These are phyloP conservation scores for Teunomyces kruisii DNA, from an alignment of 805 yeast species.

Conservation along the genomic window DNA sequence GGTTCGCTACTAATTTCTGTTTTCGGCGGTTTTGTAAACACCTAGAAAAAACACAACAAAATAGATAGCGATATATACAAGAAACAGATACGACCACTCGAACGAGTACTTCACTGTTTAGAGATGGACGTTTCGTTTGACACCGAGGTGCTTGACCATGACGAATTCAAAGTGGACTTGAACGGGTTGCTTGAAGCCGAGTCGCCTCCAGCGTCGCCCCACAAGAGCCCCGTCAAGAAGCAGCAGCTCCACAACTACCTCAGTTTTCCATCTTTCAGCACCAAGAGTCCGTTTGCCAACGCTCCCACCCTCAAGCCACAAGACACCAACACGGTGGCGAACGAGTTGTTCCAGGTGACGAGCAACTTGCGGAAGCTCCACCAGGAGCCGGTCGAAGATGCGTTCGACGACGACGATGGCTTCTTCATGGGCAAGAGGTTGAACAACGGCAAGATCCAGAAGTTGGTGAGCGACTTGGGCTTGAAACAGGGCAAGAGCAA, in stretches of 20 bases:
- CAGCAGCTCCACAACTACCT: neutral
- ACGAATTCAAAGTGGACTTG: constrained; percentile 22
- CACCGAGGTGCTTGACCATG: constrained; percentile 9
- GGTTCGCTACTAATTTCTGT: neutral
- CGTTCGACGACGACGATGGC: constrained; percentile 14
- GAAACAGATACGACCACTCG: neutral
- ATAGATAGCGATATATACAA: neutral
- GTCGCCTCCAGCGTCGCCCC: neutral
- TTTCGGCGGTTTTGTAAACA: constrained; percentile 9
- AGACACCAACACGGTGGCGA: constrained; percentile 15
- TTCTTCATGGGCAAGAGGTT: constrained; percentile 20
- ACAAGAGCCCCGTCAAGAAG: constrained; percentile 4
- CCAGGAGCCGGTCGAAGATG: constrained; percentile 7
- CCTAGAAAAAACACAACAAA: constrained; percentile 1
- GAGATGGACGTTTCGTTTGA: constrained; percentile 4
- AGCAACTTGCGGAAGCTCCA: constrained; percentile 6
- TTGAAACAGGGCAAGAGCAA: constrained; percentile 19
- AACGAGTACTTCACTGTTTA: neutral
- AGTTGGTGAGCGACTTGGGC: constrained; percentile 35
- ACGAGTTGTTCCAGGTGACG: constrained; percentile 32
- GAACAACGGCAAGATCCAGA: constrained; percentile 37
- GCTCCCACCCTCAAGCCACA: constrained; percentile 7
- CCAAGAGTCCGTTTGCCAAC: constrained; percentile 3
- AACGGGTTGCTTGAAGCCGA: constrained; percentile 13
- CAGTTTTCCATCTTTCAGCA: neutral